A percentile compares a stretch with the other conserved stretches of the same genome.
Conservation (phyloP, 1,284 basidiomycete species). For the Cryptococcus wingfieldii region DNA sequence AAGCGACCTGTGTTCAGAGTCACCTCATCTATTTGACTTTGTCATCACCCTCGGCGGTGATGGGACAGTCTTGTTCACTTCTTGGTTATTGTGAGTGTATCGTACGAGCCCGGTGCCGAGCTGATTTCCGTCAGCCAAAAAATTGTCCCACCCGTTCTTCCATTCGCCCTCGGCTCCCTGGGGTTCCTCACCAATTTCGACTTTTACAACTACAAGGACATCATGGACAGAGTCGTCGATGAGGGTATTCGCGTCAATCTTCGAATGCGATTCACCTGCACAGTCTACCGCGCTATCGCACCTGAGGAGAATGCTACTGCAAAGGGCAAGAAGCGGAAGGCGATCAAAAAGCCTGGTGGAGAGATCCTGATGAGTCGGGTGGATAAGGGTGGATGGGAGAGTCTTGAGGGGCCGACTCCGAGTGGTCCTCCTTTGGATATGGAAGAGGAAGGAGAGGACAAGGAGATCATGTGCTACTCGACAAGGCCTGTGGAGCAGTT, state of each 20-base stretch:
- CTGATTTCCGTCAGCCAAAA: constrained; percentile 57
- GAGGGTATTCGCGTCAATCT: constrained; percentile 94
- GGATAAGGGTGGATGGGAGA: constrained; percentile 87
- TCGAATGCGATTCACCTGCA: constrained; percentile 98
- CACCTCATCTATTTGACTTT: constrained; percentile 94
- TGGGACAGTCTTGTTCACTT: constrained; percentile 97
- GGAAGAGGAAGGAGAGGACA: constrained; percentile 61
- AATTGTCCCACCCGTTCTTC: constrained; percentile 93
- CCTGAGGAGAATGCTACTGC: constrained; percentile 55
- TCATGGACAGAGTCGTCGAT: constrained; percentile 86
- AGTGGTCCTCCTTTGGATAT: constrained; percentile 5
- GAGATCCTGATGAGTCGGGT: constrained; percentile 91
- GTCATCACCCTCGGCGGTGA: constrained; percentile 97
- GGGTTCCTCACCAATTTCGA: constrained; percentile 99
- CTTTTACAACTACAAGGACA: constrained; percentile 78
- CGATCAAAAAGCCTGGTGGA: constrained; percentile 83
- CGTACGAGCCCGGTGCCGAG: not conserved
- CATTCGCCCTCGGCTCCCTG: constrained; percentile 96
- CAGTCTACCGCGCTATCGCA: constrained; percentile 84
- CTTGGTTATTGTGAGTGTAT: constrained; percentile 75
- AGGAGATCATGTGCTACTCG: constrained; percentile 96
- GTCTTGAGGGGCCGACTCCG: constrained; percentile 64
- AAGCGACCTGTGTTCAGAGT: constrained; percentile 86
- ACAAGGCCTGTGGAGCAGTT: constrained; percentile 94
- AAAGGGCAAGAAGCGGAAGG: constrained; percentile 61